Evolutionary conservation across 345 rosid species (phyloP).

Genomic region (Euphorbia peplus): DNA sequence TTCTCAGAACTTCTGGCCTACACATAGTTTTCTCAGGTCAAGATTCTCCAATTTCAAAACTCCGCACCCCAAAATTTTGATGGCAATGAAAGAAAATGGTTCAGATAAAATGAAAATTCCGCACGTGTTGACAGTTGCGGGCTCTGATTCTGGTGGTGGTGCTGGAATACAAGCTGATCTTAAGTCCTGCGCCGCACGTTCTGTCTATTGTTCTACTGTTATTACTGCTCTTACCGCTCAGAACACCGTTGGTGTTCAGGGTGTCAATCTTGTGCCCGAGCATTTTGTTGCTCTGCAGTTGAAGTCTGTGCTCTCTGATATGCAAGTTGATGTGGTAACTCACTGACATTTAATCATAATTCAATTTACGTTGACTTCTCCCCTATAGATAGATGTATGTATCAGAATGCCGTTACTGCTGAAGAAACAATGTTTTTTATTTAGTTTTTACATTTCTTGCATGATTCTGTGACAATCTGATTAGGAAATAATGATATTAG

Average conservation of each 20-base stretch:
- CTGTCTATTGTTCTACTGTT: conserved; percentile 87
- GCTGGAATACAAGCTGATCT: conserved; percentile 98
- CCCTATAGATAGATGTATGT: neutral
- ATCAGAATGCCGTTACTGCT: neutral
- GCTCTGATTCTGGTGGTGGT: conserved; percentile 93
- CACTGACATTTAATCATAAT: no score
- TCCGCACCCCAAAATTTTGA: conserved; percentile 1
- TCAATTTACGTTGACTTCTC: neutral
- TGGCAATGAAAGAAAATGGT: conserved; percentile 26
- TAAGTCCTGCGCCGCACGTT: conserved; percentile 85
- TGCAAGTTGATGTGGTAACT: conserved; percentile 89
- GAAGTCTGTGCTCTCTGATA: conserved; percentile 88
- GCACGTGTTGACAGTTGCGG: conserved; percentile 80
- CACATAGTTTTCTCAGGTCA: neutral
- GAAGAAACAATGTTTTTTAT: neutral
- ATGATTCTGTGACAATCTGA: conserved; percentile 1
- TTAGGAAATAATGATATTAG: conserved; percentile 32
- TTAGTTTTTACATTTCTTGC: neutral
- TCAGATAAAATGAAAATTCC: conserved; percentile 36
- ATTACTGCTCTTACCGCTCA: conserved; percentile 89
- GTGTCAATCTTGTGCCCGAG: conserved; percentile 46
- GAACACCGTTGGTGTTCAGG: conserved; percentile 89
- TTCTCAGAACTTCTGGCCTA: neutral
- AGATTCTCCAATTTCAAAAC: conserved; percentile 1
- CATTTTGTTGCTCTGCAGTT: conserved; percentile 69